These are phyloP conservation scores for Lipomyces starkeyi DNA, from an alignment of 805 yeast species.

Conservation along the genomic window DNA sequence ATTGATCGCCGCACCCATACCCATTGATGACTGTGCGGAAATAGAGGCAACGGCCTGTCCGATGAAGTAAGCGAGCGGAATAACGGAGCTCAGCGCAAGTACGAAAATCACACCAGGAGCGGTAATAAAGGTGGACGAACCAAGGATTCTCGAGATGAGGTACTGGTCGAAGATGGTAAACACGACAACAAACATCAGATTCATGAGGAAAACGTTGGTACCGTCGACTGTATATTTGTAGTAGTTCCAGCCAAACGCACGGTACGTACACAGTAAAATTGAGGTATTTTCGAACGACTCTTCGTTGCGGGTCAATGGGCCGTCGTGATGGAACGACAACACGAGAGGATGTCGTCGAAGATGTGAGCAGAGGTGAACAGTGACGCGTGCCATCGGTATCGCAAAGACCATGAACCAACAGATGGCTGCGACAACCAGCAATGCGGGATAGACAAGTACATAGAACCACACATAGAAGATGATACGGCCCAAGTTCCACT, in stretches of 20 bases:
- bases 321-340: conserved; percentile 57
- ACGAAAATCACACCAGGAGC: conserved; percentile 71
- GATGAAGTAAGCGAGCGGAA: conserved; percentile 94
- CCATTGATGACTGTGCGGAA: conserved; percentile 98
- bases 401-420: conserved; percentile 88
- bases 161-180: conserved; percentile 84
- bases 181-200: conserved; percentile 75
- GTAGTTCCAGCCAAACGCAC: conserved; percentile 90
- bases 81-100: conserved; percentile 78
- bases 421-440: conserved; percentile 57
- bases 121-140: conserved; percentile 55
- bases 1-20: conserved; percentile 96
- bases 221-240: conserved; percentile 97
- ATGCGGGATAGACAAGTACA: conserved; percentile 69
- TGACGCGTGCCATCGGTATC: conserved; percentile 90
- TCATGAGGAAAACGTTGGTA: conserved; percentile 89
- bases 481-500: conserved; percentile 86
- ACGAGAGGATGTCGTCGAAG: conserved; percentile 91
- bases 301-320: conserved; percentile 47
- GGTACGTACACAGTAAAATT: conserved; percentile 84
- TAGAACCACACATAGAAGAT: conserved; percentile 76
- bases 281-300: conserved; percentile 48
- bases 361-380: conserved; percentile 71
- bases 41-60: conserved; percentile 99
- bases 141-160: conserved; percentile 58